These are phyloP conservation scores for Yamadazyma insecticola DNA, from an alignment of 805 yeast genomes.

Conservation along the genomic window DNA sequence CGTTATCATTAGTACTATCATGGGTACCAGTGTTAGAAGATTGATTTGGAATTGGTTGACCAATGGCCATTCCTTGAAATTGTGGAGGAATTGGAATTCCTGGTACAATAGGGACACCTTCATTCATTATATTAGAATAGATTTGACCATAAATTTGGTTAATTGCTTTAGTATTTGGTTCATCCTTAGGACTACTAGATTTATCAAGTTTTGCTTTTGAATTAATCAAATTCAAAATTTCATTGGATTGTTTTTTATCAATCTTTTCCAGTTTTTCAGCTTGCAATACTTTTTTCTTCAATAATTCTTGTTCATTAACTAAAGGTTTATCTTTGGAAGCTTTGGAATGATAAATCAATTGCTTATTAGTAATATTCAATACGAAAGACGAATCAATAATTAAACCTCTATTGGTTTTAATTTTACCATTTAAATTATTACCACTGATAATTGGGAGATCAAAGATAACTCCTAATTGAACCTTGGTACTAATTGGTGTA, in stretches of 20 bases:
- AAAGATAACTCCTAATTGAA: conserved; percentile 73
- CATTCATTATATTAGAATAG: conserved; percentile 39
- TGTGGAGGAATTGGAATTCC: conserved; percentile 36
- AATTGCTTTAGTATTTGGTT: conserved; percentile 26
- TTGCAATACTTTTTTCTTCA: conserved; percentile 16
- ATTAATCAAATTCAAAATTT: conserved; percentile 42
- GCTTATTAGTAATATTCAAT: conserved; percentile 70
- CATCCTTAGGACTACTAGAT: too few species aligned
- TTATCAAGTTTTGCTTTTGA: conserved; percentile 19
- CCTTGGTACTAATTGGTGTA: conserved; percentile 52
- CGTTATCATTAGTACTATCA: conserved; percentile 1
- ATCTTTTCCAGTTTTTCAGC: conserved; percentile 13
- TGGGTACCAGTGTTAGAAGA: conserved; percentile 1
- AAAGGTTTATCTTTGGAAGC: conserved; percentile 42
- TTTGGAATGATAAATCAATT: conserved; percentile 70
- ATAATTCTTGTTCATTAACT: conserved; percentile 7
- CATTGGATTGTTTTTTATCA: conserved; percentile 21
- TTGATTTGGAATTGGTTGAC: conserved; percentile 6
- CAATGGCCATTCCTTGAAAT: conserved; percentile 17
- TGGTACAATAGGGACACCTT: conserved; percentile 19
- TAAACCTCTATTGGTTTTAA: conserved; percentile 75
- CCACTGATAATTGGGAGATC: conserved; percentile 84
- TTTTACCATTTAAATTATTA: conserved; percentile 71
- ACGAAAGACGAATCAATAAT: conserved; percentile 78
- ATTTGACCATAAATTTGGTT: conserved; percentile 41